A percentile compares a stretch with the other conserved stretches of the same genome.
Evolutionary conservation across 768 basidiomycete genomes (phyloP).

Genomic region (Pholiota conissans): DNA sequence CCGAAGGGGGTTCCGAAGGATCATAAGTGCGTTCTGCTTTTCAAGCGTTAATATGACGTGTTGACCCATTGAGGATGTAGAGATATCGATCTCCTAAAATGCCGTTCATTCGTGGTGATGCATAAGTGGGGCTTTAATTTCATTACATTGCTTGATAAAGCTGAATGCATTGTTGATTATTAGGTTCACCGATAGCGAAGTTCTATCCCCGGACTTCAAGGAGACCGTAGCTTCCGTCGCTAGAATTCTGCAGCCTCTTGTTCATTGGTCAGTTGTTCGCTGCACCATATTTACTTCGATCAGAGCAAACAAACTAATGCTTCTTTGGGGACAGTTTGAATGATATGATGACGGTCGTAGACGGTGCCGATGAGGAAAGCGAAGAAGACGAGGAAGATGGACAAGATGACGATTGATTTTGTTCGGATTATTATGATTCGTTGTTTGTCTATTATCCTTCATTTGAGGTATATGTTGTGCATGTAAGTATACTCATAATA

Average conservation of each 20-base stretch:
- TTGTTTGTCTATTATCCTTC: too few species aligned
- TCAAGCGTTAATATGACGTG: slow-evolving; percentile 1
- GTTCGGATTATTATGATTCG: too few species aligned
- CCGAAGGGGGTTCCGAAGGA: slow-evolving; percentile 88
- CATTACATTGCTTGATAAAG: background rate
- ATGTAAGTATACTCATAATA: too few species aligned
- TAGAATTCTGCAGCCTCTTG: slow-evolving; percentile 66
- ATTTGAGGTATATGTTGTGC: too few species aligned
- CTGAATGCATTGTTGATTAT: background rate
- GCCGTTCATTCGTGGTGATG: slow-evolving; percentile 72
- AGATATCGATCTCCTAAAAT: slow-evolving; percentile 91
- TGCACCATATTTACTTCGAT: background rate
- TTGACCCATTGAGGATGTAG: slow-evolving; percentile 32
- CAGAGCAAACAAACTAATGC: background rate
- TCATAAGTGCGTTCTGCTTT: slow-evolving; percentile 54
- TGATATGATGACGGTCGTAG: slow-evolving; percentile 64
- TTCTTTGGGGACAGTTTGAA: slow-evolving; percentile 50
- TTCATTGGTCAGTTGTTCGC: slow-evolving; percentile 60
- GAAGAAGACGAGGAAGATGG: slow-evolving; percentile 17
- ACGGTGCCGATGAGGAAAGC: slow-evolving; percentile 26
- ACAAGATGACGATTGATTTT: slow-evolving; percentile 14
- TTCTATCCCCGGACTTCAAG: slow-evolving; percentile 64
- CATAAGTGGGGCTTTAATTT: slow-evolving; percentile 45
- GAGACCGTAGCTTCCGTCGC: slow-evolving; percentile 57
- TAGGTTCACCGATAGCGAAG: slow-evolving; percentile 78